Percentiles rank a stretch among this genome's conserved stretches.
phyloP scores from a whole-genome alignment of 495 filamentous ascomycete genomes.

The Beverwykella pulmonaria region DNA sequence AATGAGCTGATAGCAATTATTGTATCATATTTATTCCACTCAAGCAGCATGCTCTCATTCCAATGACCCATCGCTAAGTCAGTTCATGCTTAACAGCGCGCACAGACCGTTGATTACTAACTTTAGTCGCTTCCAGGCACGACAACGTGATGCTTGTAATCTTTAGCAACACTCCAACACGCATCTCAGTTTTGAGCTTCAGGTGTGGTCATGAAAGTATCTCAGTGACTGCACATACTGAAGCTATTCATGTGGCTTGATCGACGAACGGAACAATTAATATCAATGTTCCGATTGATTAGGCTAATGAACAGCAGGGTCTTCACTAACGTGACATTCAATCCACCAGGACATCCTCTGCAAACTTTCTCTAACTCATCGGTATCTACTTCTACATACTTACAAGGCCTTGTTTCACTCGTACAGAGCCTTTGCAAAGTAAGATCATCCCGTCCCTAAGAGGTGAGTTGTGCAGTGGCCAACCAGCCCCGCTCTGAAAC shows the following conservation, averaged over 20 bases:
- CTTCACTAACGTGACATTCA: not conserved
- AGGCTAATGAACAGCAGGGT: conserved; percentile 14
- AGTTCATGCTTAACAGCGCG: not conserved
- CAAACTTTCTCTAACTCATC: not conserved
- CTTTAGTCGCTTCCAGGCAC: not conserved
- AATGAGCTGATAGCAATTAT: not conserved
- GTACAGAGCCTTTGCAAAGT: not conserved
- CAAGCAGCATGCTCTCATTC: conserved; percentile 5
- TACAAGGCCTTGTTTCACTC: not conserved
- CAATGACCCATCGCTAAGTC: not conserved
- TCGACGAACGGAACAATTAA: conserved; percentile 19
- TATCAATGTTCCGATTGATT: conserved; percentile 7
- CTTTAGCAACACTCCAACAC: too few species aligned
- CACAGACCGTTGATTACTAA: not conserved
- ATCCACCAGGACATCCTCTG: not conserved
- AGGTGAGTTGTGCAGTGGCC: not conserved
- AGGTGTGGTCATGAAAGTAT: too few species aligned
- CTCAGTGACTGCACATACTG: too few species aligned
- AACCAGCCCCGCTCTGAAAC: not conserved
- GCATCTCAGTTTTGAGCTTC: too few species aligned
- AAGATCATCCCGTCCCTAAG: too few species aligned
- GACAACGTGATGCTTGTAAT: too few species aligned
- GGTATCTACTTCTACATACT: not conserved
- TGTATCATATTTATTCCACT: conserved; percentile 9
- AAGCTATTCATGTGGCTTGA: not conserved